These are phyloP conservation scores for Erysimum cheiranthoides DNA, from an alignment of 345 rosid genomes.

Conservation along the genomic window DNA sequence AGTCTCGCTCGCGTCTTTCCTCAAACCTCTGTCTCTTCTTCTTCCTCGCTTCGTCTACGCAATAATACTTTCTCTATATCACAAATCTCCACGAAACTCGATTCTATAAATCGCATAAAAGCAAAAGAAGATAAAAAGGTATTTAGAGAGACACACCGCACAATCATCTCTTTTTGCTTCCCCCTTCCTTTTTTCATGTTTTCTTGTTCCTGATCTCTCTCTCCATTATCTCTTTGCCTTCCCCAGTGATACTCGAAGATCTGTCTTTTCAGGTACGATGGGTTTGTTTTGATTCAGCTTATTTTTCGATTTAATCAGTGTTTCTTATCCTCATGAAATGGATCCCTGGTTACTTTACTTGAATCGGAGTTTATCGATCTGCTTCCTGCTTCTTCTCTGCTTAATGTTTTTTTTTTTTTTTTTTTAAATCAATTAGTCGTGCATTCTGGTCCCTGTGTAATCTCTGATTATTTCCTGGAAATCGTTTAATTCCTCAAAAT, in stretches of 20 bases:
- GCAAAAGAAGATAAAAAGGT: slow-evolving; percentile 14
- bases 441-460: too few species aligned
- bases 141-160: slow-evolving; percentile 25
- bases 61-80: slow-evolving; percentile 13
- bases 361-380: slow-evolving; percentile 19
- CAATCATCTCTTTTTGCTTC: slow-evolving; percentile 11
- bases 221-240: not conserved
- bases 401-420: not conserved
- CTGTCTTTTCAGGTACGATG: slow-evolving; percentile 31
- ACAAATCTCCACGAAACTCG: slow-evolving; percentile 16
- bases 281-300: slow-evolving; percentile 23
- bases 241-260: slow-evolving; percentile 29
- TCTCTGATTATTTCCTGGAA: not conserved
- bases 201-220: slow-evolving; percentile 20
- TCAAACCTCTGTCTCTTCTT: slow-evolving; percentile 23
- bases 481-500: not conserved
- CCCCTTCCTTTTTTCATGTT: not conserved
- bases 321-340: not conserved
- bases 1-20: slow-evolving; percentile 21
- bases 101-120: slow-evolving; percentile 19
- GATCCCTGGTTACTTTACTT: slow-evolving; percentile 9
- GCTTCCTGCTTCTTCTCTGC: slow-evolving; percentile 14
- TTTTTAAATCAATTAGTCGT: too few species aligned
- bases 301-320: slow-evolving; percentile 27
- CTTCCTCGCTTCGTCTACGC: slow-evolving; percentile 27